phyloP scores from a whole-genome alignment of 2,329 filamentous ascomycete species.

The Cyphellophora europaea region DNA sequence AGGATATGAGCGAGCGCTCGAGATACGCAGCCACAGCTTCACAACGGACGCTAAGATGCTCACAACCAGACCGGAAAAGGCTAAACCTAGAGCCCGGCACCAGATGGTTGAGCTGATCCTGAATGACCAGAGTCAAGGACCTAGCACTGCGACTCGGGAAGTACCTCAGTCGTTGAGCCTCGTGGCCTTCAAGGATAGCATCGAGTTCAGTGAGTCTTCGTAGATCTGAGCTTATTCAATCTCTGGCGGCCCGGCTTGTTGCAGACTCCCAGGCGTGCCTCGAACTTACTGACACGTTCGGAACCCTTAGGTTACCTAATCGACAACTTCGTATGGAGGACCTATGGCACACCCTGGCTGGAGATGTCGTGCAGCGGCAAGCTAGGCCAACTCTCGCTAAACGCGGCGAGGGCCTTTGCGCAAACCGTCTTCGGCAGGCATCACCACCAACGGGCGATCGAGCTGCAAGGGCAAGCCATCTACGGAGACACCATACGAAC shows the following conservation, averaged over 20 bases:
- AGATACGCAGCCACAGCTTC: slow-evolving; percentile 13
- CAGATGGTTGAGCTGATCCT: no score
- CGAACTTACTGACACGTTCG: no score
- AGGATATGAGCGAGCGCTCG: slow-evolving; percentile 12
- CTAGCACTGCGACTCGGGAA: not conserved
- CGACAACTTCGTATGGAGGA: slow-evolving; percentile 15
- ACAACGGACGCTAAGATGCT: slow-evolving; percentile 2
- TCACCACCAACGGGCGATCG: slow-evolving; percentile 12
- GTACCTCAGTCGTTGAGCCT: slow-evolving; percentile 9
- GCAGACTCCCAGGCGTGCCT: no score
- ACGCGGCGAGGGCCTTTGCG: slow-evolving; percentile 12
- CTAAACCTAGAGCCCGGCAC: slow-evolving; percentile 7
- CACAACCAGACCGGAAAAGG: not conserved
- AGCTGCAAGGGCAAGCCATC: slow-evolving; percentile 10
- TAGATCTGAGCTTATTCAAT: no score
- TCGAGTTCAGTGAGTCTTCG: no score
- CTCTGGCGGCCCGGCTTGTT: no score
- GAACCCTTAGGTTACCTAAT: slow-evolving; percentile 14
- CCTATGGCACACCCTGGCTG: slow-evolving; percentile 13
- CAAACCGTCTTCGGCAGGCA: slow-evolving; percentile 12
- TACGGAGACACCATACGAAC: slow-evolving; percentile 12
- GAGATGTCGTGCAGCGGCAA: slow-evolving; percentile 11
- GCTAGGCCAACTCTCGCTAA: slow-evolving; percentile 9
- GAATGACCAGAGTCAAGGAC: no score
- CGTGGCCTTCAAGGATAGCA: slow-evolving; percentile 11